phyloP scores from a whole-genome alignment of 192 early-diverging fungal species.

The Backusella tuberculispora region DNA sequence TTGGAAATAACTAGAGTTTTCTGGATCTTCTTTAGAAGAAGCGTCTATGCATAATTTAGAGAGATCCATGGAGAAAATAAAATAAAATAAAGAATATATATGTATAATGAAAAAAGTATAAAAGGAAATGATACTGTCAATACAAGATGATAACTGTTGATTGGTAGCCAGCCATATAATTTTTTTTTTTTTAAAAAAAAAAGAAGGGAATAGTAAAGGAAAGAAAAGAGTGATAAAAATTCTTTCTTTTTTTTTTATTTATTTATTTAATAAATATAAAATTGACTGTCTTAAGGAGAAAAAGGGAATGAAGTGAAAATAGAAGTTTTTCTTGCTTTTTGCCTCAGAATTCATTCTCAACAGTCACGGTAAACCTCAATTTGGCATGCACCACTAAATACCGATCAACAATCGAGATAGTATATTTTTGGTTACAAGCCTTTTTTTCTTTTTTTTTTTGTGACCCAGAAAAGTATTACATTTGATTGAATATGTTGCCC shows the following conservation, averaged over 20 bases:
- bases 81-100: background rate
- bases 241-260: background rate
- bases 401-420: conserved; percentile 11
- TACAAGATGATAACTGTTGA: background rate
- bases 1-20: background rate
- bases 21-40: background rate
- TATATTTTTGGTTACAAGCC: background rate
- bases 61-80: background rate
- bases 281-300: background rate
- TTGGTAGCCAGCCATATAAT: background rate
- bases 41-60: conserved; percentile 5
- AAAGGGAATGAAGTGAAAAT: background rate
- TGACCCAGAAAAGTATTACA: background rate
- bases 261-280: background rate
- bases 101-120: background rate
- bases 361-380: background rate
- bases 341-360: background rate
- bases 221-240: background rate
- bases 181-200: conserved; percentile 9
- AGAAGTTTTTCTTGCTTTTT: background rate
- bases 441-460: background rate
- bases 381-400: background rate
- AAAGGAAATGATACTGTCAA: background rate
- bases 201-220: background rate
- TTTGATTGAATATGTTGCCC: background rate